Evolutionary conservation across 1,284 basidiomycete species (phyloP).

Genomic region (Ceratobasidium sp.): DNA sequence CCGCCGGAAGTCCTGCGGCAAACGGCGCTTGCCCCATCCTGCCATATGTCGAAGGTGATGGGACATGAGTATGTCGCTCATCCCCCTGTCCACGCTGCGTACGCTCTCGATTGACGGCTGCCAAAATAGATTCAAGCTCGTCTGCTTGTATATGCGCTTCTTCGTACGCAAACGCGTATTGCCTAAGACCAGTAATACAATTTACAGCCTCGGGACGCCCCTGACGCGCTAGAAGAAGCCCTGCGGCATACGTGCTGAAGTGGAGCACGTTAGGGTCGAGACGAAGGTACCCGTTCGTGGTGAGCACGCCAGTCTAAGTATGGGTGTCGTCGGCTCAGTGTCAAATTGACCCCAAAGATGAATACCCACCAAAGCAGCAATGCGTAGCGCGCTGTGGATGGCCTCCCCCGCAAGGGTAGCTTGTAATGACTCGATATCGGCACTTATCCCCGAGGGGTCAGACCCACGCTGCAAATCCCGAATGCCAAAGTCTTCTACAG

Average conservation of each 20-base stretch:
- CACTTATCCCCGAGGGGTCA: constrained; percentile 35
- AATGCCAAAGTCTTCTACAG: constrained; percentile 86
- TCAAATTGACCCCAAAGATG: constrained; percentile 24
- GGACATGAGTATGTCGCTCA: constrained; percentile 12
- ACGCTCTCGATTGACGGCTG: constrained; percentile 37
- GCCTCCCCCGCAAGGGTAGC: constrained; percentile 82
- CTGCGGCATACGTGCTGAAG: constrained; percentile 84
- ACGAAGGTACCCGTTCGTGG: constrained; percentile 85
- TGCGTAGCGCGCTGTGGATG: constrained; percentile 83
- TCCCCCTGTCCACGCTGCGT: constrained; percentile 39
- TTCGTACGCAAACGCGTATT: constrained; percentile 77
- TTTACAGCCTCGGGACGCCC: constrained; percentile 83
- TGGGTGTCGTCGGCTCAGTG: constrained; percentile 15
- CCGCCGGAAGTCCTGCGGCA: constrained; percentile 38
- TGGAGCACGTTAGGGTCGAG: constrained; percentile 88
- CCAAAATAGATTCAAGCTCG: constrained; percentile 58
- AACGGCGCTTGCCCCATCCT: constrained; percentile 26
- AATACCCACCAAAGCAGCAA: constrained; percentile 79
- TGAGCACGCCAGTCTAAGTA: constrained; percentile 78
- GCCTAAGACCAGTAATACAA: constrained; percentile 85
- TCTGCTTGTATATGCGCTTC: constrained; percentile 83
- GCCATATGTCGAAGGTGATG: constrained; percentile 33
- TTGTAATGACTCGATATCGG: constrained; percentile 60
- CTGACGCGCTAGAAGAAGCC: constrained; percentile 81
- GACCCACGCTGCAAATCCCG: constrained; percentile 66